Evolutionary conservation across 345 rosid genomes (phyloP), one percentile per base, ranked within the genome.

Genomic region (Citrus unshiu): DNA sequence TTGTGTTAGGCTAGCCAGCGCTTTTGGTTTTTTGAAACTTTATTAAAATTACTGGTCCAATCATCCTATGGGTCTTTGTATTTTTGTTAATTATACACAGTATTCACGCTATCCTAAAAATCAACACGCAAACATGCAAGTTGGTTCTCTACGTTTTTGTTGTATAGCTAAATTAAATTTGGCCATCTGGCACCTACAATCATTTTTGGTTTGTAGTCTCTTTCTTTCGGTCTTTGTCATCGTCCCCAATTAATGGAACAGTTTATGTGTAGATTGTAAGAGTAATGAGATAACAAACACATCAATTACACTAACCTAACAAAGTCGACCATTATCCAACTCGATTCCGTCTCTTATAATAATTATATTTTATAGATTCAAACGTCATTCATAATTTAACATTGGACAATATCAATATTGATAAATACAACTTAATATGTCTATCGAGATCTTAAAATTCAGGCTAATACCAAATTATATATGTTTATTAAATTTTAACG

Each of bases 1-100:
- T 74, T 86, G 81, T 64, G 35, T 89, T 43, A 93, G 92, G 83
- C 61, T 96, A 24, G 84, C 86, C 34, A 83, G 78, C 34, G 81
- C 80, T 49, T 9, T 85, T 74, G 91, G 91, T 30, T 12, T 87
- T 2, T 27, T 85, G 66, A 80, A 78, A 59, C 77, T 72, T 54
- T 72, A 79, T 62, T 82, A 71, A 2, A 65, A 35, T 32, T 49
- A n/a, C 7, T 61, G n/a, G 6, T 30, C 21, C 12, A 13, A 3
- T 46, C 51, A 13, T 46, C 51, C 51, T 3, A n/a, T 24, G 54
- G 30, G 25, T 13, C 32, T 61, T 58, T 66, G 81, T 73, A 77
- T 8, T 73, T 77, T 69, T 56, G 74, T 46, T 66, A 1, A 24
- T 76, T 5, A 22, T 66, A 40, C 56, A 16, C 34, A 30, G 24